A percentile compares a stretch with the other conserved stretches of the same genome.
These are phyloP conservation scores for Yamadazyma membranifaciens DNA, from an alignment of 1,139 yeast species.

Conservation along the genomic window DNA sequence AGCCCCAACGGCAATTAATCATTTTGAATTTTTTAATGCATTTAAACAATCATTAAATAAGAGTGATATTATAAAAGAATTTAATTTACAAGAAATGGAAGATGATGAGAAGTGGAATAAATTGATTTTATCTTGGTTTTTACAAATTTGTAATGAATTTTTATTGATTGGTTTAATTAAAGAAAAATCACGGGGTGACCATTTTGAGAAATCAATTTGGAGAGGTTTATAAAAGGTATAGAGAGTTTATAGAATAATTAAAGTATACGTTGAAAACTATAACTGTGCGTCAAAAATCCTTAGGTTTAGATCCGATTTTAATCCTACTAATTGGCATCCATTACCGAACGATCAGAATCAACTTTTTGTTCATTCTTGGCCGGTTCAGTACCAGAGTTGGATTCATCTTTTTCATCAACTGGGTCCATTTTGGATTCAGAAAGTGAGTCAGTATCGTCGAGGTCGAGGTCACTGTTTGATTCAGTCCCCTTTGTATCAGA, in stretches of 20 bases:
- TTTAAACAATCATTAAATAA: conserved; percentile 58
- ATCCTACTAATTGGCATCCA: neutral
- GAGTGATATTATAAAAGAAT: conserved; percentile 30
- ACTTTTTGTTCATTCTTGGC: neutral
- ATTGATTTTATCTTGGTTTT: conserved; percentile 40
- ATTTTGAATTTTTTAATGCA: conserved; percentile 74
- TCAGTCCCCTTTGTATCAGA: too few relatives aligned
- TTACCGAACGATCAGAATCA: neutral
- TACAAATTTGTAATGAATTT: conserved; percentile 43
- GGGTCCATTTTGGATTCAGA: neutral
- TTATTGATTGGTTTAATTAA: conserved; percentile 39
- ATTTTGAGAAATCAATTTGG: conserved; percentile 46
- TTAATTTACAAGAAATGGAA: conserved; percentile 19
- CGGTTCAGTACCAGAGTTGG: neutral
- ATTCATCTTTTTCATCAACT: too few relatives aligned
- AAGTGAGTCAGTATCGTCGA: neutral
- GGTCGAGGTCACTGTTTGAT: too few relatives aligned
- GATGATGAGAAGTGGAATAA: conserved; percentile 44
- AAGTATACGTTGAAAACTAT: too few relatives aligned
- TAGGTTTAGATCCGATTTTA: too few relatives aligned
- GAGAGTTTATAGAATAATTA: too few relatives aligned
- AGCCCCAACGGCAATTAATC: conserved; percentile 71
- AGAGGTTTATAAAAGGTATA: conserved; percentile 26
- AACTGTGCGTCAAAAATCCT: too few relatives aligned
- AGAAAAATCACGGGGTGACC: conserved; percentile 46